phyloP scores from a whole-genome alignment of 129 eudicot species.

The Centaurea solstitialis region DNA sequence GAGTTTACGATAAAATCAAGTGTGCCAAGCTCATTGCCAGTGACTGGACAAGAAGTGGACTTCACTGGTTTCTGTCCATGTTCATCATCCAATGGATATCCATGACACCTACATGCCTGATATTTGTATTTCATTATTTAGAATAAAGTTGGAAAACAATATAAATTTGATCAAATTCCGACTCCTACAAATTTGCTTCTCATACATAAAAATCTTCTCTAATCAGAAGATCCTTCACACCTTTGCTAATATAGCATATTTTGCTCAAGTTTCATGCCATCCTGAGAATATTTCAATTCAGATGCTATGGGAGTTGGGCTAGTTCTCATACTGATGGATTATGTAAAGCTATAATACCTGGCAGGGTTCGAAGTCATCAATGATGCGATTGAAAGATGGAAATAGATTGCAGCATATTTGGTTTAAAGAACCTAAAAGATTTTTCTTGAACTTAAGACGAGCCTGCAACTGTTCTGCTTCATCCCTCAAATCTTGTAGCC shows the following conservation, averaged over 20 bases:
- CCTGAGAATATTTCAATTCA: background rate
- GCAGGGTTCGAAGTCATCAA: slow-evolving; percentile 65
- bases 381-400: slow-evolving; percentile 56
- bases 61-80: slow-evolving; percentile 33
- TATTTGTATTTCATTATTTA: background rate
- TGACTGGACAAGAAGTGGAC: slow-evolving; percentile 59
- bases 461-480: slow-evolving; percentile 64
- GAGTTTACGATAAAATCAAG: slow-evolving; percentile 52
- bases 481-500: slow-evolving; percentile 74
- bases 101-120: slow-evolving; percentile 89
- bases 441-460: slow-evolving; percentile 62
- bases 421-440: slow-evolving; percentile 51
- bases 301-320: background rate
- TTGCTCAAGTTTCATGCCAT: background rate
- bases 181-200: background rate
- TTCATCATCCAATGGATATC: slow-evolving; percentile 47
- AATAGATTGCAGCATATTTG: slow-evolving; percentile 76
- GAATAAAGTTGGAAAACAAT: background rate
- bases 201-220: background rate
- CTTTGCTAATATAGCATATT: background rate
- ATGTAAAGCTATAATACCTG: slow-evolving; percentile 47
- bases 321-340: slow-evolving; percentile 1
- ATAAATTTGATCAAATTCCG: background rate
- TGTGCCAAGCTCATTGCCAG: slow-evolving; percentile 43
- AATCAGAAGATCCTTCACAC: background rate